Percentiles rank a stretch among this genome's conserved stretches.
phyloP scores from a whole-genome alignment of 257 asterid species.

The Sherardia arvensis region DNA sequence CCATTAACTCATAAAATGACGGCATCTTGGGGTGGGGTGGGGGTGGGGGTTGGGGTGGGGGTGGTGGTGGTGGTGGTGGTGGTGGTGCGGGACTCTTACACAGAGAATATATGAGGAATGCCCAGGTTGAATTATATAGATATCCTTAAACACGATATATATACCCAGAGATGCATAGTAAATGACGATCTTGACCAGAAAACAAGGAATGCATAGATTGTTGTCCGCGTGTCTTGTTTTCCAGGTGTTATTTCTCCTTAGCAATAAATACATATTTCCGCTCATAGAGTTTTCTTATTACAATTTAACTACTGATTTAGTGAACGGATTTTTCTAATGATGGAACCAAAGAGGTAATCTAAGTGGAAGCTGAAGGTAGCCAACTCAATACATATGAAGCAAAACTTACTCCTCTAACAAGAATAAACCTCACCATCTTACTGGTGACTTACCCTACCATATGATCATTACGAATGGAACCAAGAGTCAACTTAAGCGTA shows the following conservation, averaged over 20 bases:
- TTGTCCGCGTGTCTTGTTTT: constrained; percentile 12
- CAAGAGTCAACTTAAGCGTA: not conserved
- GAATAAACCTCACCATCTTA: not conserved
- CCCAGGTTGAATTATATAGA: not conserved
- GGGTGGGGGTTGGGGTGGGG: not conserved
- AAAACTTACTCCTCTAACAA: not conserved
- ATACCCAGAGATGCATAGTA: not conserved
- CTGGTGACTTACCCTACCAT: too few relatives aligned
- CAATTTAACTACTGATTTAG: not conserved
- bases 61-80: not conserved
- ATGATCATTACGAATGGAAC: too few relatives aligned
- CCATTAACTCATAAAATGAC: not conserved
- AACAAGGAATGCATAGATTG: too few relatives aligned
- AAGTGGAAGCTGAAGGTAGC: not conserved
- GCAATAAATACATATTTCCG: not conserved
- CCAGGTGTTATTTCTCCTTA: not conserved
- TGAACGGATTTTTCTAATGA: not conserved
- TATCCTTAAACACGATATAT: constrained; percentile 1
- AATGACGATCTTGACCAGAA: not conserved
- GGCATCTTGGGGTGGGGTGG: not conserved
- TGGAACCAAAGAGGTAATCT: not conserved
- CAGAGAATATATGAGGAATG: not conserved
- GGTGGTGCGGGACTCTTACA: not conserved
- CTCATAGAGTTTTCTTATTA: not conserved
- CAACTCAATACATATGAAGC: not conserved